Evolutionary conservation across 257 asterid genomes (phyloP), one percentile per base, ranked within the genome.

Genomic region (Jacaranda copaia): DNA sequence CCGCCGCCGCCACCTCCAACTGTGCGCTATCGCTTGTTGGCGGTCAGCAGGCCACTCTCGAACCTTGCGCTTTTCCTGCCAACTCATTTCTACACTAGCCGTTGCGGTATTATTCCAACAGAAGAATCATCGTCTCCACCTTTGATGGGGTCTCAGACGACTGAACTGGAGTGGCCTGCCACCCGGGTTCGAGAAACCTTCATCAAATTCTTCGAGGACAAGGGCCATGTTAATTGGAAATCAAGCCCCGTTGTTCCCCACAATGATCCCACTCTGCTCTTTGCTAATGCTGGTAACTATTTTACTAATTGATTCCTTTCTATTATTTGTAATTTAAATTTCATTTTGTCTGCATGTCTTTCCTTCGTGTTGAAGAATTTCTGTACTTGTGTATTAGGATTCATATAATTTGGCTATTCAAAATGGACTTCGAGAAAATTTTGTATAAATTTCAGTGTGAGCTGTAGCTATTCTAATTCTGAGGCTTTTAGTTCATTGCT

Each of bases 241-340:
- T 95, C 99, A 7, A 91, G 98, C 57, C 97, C 99, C 2, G 98
- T 95, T 43, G 97, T 95, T 82, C 99, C 99, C 32, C 89, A 82
- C 68, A 93, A 93, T 78, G 99, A 95, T 72, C 99, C 98, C 53
- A 93, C 98, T 48, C 98, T 95, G 51, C 92, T 95, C 73, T 95
- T 95, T 36, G 94, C 96, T 0, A 93, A 95, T 75, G 97, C 98
- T 43, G 99, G 99, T 95, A 43, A 56, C 0, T 7, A 18, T 48
- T 25, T 2, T 25, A 2, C 32, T 25, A 0, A 25, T 25, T 2
- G 32, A 25, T 25, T 7, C 43, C 6, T 25, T 59, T 39, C 13
- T 13, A 1, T 42, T 25, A 6, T 0, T 18, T 72, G 4, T 39
- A 9, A 10, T 68, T 45, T 11, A 18, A 66, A 61, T 3, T 49